Percentiles rank a stretch among this genome's conserved stretches.
These are phyloP conservation scores for Aspergillus cavernicola DNA, from an alignment of 495 filamentous ascomycete species.

Conservation along the genomic window DNA sequence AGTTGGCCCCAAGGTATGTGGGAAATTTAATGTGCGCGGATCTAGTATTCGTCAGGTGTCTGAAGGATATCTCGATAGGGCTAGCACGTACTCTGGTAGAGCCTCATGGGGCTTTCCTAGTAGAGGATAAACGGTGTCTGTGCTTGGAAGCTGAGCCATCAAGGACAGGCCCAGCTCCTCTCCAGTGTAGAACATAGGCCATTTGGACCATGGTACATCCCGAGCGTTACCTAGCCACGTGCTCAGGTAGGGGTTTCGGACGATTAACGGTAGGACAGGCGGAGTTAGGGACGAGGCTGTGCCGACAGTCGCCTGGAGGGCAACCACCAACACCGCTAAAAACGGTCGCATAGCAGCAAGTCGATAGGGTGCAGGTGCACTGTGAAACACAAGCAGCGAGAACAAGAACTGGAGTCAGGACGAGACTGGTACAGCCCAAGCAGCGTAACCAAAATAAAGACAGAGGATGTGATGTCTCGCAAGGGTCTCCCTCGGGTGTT, in stretches of 20 bases:
- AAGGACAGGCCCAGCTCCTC: constrained; percentile 78
- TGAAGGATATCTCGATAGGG: not conserved
- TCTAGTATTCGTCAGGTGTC: not conserved
- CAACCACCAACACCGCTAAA: constrained; percentile 31
- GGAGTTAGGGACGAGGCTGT: constrained; percentile 58
- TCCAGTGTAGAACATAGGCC: constrained; percentile 95
- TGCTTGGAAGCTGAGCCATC: constrained; percentile 69
- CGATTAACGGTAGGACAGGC: constrained; percentile 80
- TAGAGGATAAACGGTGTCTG: constrained; percentile 75
- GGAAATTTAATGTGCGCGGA: constrained; percentile 56
- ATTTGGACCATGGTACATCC: constrained; percentile 79
- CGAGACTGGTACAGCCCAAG: no score
- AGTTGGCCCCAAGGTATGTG: constrained; percentile 71
- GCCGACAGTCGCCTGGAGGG: constrained; percentile 34
- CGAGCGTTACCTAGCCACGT: constrained; percentile 81
- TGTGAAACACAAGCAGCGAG: no score
- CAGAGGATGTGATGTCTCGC: not conserved
- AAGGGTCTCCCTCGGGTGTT: not conserved
- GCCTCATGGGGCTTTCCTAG: constrained; percentile 86
- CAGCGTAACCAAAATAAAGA: not conserved
- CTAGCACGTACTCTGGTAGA: constrained; percentile 46
- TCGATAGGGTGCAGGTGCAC: constrained; percentile 2
- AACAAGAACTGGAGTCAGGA: no score
- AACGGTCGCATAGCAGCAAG: constrained; percentile 39
- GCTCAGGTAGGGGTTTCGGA: constrained; percentile 89